Conservation (phyloP, 2,329 filamentous ascomycete genomes). For the Fusarium sp. region DNA sequence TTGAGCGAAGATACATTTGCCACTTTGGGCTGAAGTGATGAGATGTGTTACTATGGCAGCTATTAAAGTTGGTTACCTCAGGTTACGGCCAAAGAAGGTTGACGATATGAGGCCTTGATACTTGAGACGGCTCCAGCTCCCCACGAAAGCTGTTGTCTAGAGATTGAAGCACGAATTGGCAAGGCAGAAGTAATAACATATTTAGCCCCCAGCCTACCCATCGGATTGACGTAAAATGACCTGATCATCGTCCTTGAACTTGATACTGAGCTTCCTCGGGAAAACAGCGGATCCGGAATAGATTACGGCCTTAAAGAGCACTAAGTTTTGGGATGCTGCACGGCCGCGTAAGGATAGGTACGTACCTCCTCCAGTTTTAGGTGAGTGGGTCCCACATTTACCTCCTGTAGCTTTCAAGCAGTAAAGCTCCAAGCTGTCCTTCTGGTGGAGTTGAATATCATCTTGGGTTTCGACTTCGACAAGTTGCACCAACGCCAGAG, state of each 20-base stretch:
- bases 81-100: not conserved
- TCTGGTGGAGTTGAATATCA: constrained; percentile 48
- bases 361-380: constrained; percentile 38
- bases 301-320: not conserved
- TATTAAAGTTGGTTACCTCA: constrained; percentile 3
- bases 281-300: constrained; percentile 41
- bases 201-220: constrained; percentile 1
- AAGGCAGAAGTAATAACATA: not conserved
- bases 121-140: not conserved
- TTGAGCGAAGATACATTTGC: constrained; percentile 4
- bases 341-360: constrained; percentile 29
- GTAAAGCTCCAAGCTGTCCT: constrained; percentile 64
- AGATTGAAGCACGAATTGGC: not conserved
- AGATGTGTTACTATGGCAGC: constrained; percentile 6
- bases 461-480: constrained; percentile 47
- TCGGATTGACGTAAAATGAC: constrained; percentile 40
- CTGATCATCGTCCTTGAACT: constrained; percentile 16
- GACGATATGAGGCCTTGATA: constrained; percentile 10
- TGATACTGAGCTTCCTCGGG: constrained; percentile 38
- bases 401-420: constrained; percentile 36
- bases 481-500: constrained; percentile 53
- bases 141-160: not conserved
- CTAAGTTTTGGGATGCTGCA: constrained; percentile 19
- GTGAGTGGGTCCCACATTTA: constrained; percentile 19
- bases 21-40: constrained; percentile 8